Percentiles rank a stretch among this genome's conserved stretches.
Evolutionary conservation across 257 asterid genomes (phyloP).

Genomic region (Lycium barbarum): DNA sequence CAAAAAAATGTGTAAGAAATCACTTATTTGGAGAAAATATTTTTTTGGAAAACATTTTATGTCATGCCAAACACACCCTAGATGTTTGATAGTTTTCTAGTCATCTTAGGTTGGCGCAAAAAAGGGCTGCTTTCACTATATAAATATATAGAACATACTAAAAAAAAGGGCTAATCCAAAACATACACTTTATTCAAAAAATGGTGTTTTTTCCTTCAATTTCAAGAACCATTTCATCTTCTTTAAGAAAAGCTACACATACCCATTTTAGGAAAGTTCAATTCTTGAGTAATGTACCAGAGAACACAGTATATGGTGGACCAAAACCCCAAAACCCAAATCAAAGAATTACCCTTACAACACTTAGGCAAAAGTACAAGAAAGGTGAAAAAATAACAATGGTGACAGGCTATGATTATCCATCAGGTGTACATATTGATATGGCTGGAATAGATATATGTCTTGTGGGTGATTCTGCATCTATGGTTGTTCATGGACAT

Average conservation of each 20-base stretch:
- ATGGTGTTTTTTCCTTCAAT: neutral
- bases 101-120: conserved; percentile 24
- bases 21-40: no score
- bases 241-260: neutral
- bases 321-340: conserved; percentile 76
- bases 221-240: conserved; percentile 8
- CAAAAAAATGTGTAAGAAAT: no score
- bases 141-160: no score
- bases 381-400: conserved; percentile 77
- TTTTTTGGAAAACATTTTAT: no score
- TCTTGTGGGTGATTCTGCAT: conserved; percentile 93
- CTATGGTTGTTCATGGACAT: conserved; percentile 98
- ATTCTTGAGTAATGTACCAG: conserved; percentile 75
- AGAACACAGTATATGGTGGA: conserved; percentile 84
- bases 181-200: neutral
- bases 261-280: conserved; percentile 26
- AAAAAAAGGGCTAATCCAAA: neutral
- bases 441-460: conserved; percentile 84
- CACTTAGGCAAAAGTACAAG: conserved; percentile 72
- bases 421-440: conserved; percentile 85
- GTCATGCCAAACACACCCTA: no score
- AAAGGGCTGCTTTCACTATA: neutral
- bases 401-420: conserved; percentile 96
- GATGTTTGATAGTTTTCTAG: neutral
- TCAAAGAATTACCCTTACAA: no score